A percentile compares a stretch with the other conserved stretches of the same genome.
These are phyloP conservation scores for Eutrema heterophyllum DNA, from an alignment of 345 rosid species.

Conservation along the genomic window DNA sequence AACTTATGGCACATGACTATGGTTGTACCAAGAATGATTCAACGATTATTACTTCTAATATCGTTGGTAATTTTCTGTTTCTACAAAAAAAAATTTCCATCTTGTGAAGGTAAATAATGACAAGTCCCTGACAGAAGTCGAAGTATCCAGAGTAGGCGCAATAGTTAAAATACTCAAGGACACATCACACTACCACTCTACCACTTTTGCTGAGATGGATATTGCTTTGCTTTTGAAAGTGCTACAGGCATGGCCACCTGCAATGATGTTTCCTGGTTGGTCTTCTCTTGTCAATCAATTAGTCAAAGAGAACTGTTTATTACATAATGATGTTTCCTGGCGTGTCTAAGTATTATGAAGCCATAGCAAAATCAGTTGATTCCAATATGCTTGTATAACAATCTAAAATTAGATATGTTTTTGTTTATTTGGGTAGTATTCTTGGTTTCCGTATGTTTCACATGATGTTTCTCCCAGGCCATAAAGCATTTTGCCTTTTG, in stretches of 20 bases:
- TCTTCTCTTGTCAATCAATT: constrained; percentile 2
- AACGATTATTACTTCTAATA: neutral
- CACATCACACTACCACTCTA: constrained; percentile 84
- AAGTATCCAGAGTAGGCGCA: constrained; percentile 61
- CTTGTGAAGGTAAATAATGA: constrained; percentile 59
- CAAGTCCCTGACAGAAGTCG: constrained; percentile 54
- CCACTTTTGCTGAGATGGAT: constrained; percentile 71
- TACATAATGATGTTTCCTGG: too few species aligned
- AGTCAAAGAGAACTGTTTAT: too few species aligned
- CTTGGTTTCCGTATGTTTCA: neutral
- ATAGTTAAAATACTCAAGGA: constrained; percentile 75
- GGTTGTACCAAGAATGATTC: neutral
- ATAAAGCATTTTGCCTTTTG: constrained; percentile 11
- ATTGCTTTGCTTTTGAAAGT: constrained; percentile 63
- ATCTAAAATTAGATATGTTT: neutral
- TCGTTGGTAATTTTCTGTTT: constrained; percentile 2
- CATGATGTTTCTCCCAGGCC: neutral
- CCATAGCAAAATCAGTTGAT: neutral
- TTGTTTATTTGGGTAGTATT: neutral
- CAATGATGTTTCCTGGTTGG: constrained; percentile 89
- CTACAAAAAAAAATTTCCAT: constrained; percentile 10
- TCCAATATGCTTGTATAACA: neutral
- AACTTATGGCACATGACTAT: neutral
- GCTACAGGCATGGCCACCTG: constrained; percentile 77
- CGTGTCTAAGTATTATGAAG: too few species aligned